Base-by-base conservation (phyloP, 805 yeast genomes). In the Sugiyamaella americana region DNA sequence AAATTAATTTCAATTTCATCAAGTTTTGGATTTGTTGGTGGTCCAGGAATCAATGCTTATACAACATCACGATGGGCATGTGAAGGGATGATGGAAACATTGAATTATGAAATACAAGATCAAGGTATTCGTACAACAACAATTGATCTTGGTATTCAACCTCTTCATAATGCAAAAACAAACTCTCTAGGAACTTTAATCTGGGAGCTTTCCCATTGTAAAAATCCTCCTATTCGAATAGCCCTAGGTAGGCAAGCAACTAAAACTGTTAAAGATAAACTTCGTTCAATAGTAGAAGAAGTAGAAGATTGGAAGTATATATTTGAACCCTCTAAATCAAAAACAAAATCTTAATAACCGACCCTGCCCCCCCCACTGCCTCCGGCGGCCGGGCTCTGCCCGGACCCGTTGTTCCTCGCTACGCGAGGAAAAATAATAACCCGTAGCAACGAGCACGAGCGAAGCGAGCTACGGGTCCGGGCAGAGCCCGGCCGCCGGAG, bases 301-400 rank as follows among this genome's bases (percentile, higher is more conserved):
- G 56, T 63, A n/a, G 68, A 64, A 49, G 68, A 64, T 41, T 64
- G 68, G 68, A 63, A 60, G 56, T 63, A 55, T 51, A 37, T 64
- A 38, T 62, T 47, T 50, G 62, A 54, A 30, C 50, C 13, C 17
- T 30, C 34, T 11, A 29, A n/a, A n/a, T 29, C 11, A 29, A 11
- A 11, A 29, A 29, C 34, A 11, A 29, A 29, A 11, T 29, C n/a
- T 11, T 29, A 11, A n/a, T 11, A n/a, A 29, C 34, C 11, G 13
- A 29, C 11, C 34, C 34, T n/a, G 11, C 34, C 34, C 13, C 34
- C n/a, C n/a, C n/a, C n/a, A n/a, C 34, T 29, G 34, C n/a, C n/a
- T n/a, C n/a, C n/a, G n/a, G n/a, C n/a, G n/a, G n/a, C n/a, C n/a
- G n/a, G n/a, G n/a, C n/a, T n/a, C n/a, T n/a, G n/a, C n/a, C n/a